These are phyloP conservation scores for Scytalidium sp. DNA, from an alignment of 2,329 filamentous ascomycete genomes.

Conservation along the genomic window DNA sequence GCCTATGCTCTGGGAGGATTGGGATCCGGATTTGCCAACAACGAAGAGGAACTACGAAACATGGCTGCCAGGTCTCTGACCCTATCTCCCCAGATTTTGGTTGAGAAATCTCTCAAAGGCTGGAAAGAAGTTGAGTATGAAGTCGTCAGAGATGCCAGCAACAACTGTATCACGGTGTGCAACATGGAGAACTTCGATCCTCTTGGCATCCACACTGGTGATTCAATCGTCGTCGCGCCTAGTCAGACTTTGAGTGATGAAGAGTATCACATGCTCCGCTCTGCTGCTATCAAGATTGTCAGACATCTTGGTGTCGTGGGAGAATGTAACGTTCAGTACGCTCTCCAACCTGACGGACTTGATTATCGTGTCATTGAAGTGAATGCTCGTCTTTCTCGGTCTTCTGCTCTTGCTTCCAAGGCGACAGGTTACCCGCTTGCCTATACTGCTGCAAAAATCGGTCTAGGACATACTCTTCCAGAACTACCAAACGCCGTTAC, in stretches of 20 bases:
- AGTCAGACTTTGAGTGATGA: constrained; percentile 97
- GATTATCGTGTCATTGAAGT: constrained; percentile 99
- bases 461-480: constrained; percentile 89
- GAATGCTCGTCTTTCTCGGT: constrained; percentile 96
- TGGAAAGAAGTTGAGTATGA: constrained; percentile 99
- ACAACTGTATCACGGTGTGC: constrained; percentile 99
- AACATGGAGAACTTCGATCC: constrained; percentile 99
- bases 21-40: constrained; percentile 93
- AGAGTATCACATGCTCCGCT: constrained; percentile 99
- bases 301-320: constrained; percentile 95
- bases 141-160: constrained; percentile 91
- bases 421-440: constrained; percentile 96
- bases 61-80: constrained; percentile 90
- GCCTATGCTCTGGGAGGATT: constrained; percentile 95
- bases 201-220: constrained; percentile 94
- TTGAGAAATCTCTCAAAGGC: constrained; percentile 98
- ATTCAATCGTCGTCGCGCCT: constrained; percentile 96
- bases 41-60: constrained; percentile 89
- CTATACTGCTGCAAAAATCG: constrained; percentile 98
- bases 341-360: constrained; percentile 90
- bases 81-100: constrained; percentile 90
- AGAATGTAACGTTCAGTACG: constrained; percentile 98
- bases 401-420: constrained; percentile 94
- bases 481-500: constrained; percentile 97
- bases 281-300: constrained; percentile 96